phyloP scores from a whole-genome alignment of 305 asterid species.

The Rubia peregrina region DNA sequence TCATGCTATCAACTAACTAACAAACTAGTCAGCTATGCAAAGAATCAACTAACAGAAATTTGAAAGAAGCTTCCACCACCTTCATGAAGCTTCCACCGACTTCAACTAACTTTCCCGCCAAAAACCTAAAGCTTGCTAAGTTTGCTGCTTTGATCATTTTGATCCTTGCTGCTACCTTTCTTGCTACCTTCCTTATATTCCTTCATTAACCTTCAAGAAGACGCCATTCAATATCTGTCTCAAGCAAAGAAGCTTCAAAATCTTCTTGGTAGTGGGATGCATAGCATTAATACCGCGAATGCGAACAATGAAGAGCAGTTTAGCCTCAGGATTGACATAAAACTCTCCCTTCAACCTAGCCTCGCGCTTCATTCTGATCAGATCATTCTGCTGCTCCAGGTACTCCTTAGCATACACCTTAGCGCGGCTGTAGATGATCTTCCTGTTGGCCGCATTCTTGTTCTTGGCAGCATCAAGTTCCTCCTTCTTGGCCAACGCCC shows the following conservation, averaged over 20 bases:
- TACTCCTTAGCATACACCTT: too few species aligned
- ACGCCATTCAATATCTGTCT: constrained; percentile 62
- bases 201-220: constrained; percentile 66
- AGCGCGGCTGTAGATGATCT: constrained; percentile 53
- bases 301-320: constrained; percentile 56
- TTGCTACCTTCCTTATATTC: too few species aligned
- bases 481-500: constrained; percentile 55
- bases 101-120: too few species aligned
- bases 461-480: constrained; percentile 41
- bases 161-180: too few species aligned
- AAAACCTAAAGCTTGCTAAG: too few species aligned
- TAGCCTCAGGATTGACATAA: constrained; percentile 71
- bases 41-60: too few species aligned
- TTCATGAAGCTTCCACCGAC: too few species aligned
- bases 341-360: constrained; percentile 82
- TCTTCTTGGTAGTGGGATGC: constrained; percentile 16
- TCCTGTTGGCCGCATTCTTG: constrained; percentile 53
- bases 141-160: too few species aligned
- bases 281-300: constrained; percentile 76
- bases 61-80: too few species aligned
- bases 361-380: constrained; percentile 63
- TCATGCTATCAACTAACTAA: too few species aligned
- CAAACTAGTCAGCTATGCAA: too few species aligned
- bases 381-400: constrained; percentile 53
- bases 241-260: background rate